Base-by-base conservation (phyloP, 2,329 filamentous ascomycete species). In the Fusarium sp. region DNA sequence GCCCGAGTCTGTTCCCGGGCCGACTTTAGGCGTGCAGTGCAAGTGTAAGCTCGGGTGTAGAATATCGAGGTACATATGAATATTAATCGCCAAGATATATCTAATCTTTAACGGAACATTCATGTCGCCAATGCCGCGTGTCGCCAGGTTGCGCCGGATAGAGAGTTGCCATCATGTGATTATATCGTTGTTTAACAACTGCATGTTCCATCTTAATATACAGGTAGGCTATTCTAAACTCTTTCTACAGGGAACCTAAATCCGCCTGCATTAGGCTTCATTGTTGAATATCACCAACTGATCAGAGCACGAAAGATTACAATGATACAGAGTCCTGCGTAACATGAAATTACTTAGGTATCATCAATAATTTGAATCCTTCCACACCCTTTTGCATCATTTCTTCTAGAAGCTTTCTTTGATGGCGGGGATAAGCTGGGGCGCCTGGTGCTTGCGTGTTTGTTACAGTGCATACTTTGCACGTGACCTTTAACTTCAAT, bases 401-500 rank as follows among this genome's bases (percentile, higher is more conserved):
- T n/a, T 38, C 59, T 62, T 40, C 46, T 16, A 46, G 40, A 62
- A 58, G 59, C 34, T 47, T 63, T 59, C 34, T 48, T 38, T 44
- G 29, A 44, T 45, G 24, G 51, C 41, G 43, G 45, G 62, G 40
- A 57, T 25, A 49, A 58, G 22, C 24, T 52, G 53, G 54, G 53
- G 41, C 53, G 40, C 3, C 2, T 24, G 27, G 41, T 60, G 40
- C 3, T 3, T 20, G 27, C 20, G 16, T 9, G 18, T 40, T 27
- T 7, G 18, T 25, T 27, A 38, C 18, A 38, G 34, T 38, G 18
- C 18, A 41, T 20, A 13, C 7, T 8, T n/a, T n/a, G 29, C 68
- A 70, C 68, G 68, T 70, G 68, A 70, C 63, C 54, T 52, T n/a
- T n/a, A 52, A 55, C 46, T 46, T 44, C 52, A 64, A 65, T 67